These are phyloP conservation scores for Chaetomium sp. DNA, from an alignment of 2,329 filamentous ascomycete species.

Conservation along the genomic window DNA sequence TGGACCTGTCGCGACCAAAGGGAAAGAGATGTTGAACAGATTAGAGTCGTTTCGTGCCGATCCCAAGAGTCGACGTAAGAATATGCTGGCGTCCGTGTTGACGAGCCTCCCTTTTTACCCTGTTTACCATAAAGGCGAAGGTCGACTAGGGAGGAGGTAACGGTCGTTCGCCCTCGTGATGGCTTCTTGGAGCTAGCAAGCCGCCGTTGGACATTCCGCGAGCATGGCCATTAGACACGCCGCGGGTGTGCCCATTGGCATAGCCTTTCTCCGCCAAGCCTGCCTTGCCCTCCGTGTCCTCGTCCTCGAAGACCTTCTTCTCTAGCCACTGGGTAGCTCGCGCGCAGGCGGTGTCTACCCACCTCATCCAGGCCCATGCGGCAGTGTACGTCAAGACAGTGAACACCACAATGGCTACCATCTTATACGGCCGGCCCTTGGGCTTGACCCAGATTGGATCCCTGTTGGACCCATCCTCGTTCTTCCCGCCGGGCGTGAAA, in stretches of 20 bases:
- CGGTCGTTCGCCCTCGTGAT: constrained; percentile 2
- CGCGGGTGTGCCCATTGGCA: constrained; percentile 17
- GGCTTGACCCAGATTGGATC: constrained; percentile 37
- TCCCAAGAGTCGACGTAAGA: background rate
- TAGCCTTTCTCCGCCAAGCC: constrained; percentile 25
- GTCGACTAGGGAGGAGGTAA: constrained; percentile 2
- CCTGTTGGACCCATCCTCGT: constrained; percentile 35
- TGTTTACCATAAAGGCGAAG: background rate
- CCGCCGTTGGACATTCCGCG: constrained; percentile 8
- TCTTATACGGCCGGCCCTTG: constrained; percentile 30
- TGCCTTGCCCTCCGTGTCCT: constrained; percentile 28
- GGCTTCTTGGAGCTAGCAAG: background rate
- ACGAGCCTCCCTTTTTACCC: background rate
- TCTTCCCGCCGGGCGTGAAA: constrained; percentile 19
- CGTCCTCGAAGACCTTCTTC: constrained; percentile 39
- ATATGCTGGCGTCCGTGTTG: background rate
- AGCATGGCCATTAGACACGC: constrained; percentile 13
- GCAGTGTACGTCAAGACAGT: constrained; percentile 40
- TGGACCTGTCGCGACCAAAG: background rate
- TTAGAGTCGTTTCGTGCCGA: background rate
- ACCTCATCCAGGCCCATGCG: constrained; percentile 45
- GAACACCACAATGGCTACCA: constrained; percentile 41
- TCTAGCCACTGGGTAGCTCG: constrained; percentile 42
- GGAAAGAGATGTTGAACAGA: background rate
- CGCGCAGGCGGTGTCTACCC: constrained; percentile 45